These are phyloP conservation scores for Aspergillus heteromorphus DNA, from an alignment of 495 filamentous ascomycete genomes.

Conservation along the genomic window DNA sequence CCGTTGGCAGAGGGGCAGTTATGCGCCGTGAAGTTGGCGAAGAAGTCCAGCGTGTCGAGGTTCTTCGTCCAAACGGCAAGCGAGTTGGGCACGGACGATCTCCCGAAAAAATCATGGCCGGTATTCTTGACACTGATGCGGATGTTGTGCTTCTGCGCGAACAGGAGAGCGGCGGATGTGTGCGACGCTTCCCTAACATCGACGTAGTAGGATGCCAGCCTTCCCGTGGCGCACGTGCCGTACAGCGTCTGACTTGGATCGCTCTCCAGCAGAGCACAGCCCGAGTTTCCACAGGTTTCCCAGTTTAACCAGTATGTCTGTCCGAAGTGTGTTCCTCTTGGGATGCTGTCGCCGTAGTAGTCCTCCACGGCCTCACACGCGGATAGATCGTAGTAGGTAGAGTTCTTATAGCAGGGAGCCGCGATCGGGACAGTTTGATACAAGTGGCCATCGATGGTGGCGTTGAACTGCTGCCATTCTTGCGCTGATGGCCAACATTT, in stretches of 20 bases:
- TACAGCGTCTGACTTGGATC: not conserved
- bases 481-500: too few species aligned
- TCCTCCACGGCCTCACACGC: slow-evolving; percentile 10
- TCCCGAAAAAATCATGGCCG: slow-evolving; percentile 47
- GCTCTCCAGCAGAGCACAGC: slow-evolving; percentile 9
- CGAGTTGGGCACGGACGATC: slow-evolving; percentile 44
- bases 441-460: slow-evolving; percentile 12
- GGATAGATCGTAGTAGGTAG: slow-evolving; percentile 7
- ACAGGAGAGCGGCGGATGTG: slow-evolving; percentile 7
- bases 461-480: slow-evolving; percentile 22
- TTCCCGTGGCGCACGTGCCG: slow-evolving; percentile 7
- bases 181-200: slow-evolving; percentile 10
- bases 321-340: slow-evolving; percentile 9
- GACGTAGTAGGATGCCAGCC: slow-evolving; percentile 15
- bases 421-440: slow-evolving; percentile 14
- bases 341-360: slow-evolving; percentile 7
- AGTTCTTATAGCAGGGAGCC: slow-evolving; percentile 16
- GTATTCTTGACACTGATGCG: slow-evolving; percentile 48
- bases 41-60: slow-evolving; percentile 28
- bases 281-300: slow-evolving; percentile 8
- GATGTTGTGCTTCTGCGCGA: slow-evolving; percentile 13
- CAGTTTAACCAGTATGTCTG: slow-evolving; percentile 9
- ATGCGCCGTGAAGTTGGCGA: slow-evolving; percentile 17
- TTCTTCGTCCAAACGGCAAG: slow-evolving; percentile 51
- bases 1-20: slow-evolving; percentile 19